Percentiles rank a stretch among this genome's conserved stretches.
Evolutionary conservation across 1,284 basidiomycete genomes (phyloP).

Genomic region (Trichosporon inkin): DNA sequence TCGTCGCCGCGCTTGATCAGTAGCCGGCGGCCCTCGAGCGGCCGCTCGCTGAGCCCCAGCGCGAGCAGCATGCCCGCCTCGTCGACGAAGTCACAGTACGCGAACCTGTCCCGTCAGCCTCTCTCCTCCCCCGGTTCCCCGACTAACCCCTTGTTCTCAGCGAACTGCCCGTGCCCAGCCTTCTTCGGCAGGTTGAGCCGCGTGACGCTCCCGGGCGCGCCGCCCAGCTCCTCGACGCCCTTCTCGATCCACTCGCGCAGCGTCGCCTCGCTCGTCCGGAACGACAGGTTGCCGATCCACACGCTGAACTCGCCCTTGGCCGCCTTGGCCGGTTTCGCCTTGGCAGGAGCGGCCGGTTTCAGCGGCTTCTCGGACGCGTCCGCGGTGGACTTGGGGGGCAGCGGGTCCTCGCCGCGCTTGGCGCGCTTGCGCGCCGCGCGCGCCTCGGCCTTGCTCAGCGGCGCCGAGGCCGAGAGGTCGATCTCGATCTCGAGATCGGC

Average conservation of each 20-base stretch:
- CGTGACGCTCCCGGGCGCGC: slow-evolving; percentile 47
- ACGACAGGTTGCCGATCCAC: slow-evolving; percentile 93
- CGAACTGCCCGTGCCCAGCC: slow-evolving; percentile 43
- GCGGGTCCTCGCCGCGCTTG: slow-evolving; percentile 32
- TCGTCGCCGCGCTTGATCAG: slow-evolving; percentile 90
- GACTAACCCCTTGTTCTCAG: slow-evolving; percentile 55
- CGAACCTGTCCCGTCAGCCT: slow-evolving; percentile 63
- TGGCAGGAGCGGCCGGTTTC: too few species aligned
- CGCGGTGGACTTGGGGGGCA: slow-evolving; percentile 20
- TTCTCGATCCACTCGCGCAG: slow-evolving; percentile 69
- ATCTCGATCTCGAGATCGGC: slow-evolving; percentile 50
- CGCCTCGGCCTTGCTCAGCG: slow-evolving; percentile 49
- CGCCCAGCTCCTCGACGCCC: slow-evolving; percentile 53
- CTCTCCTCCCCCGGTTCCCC: not conserved
- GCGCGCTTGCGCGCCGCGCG: slow-evolving; percentile 44
- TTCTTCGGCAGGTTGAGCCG: slow-evolving; percentile 56
- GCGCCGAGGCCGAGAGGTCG: slow-evolving; percentile 44
- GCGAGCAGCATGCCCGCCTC: slow-evolving; percentile 68
- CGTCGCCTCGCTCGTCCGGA: slow-evolving; percentile 73
- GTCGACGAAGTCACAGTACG: slow-evolving; percentile 88
- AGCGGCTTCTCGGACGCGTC: slow-evolving; percentile 21
- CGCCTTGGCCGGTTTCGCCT: slow-evolving; percentile 56
- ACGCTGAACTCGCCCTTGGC: slow-evolving; percentile 60
- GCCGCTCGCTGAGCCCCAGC: slow-evolving; percentile 73
- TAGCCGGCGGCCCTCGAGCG: slow-evolving; percentile 76